A percentile compares a stretch with the other conserved stretches of the same genome.
phyloP scores from a whole-genome alignment of 2,329 filamentous ascomycete genomes.

The Diplocarpon mali region DNA sequence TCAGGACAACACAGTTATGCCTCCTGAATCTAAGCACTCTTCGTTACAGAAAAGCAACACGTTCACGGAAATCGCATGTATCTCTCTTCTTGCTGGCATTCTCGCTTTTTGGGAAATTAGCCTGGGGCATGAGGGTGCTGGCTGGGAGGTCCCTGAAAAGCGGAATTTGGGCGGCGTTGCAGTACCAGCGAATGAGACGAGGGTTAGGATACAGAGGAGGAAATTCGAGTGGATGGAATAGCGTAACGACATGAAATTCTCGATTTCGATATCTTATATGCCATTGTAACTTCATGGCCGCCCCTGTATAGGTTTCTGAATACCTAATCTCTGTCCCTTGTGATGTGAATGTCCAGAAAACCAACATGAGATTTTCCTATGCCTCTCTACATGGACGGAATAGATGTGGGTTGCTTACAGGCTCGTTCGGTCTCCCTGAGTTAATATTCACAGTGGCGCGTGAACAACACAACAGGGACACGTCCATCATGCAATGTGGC shows the following conservation, averaged over 20 bases:
- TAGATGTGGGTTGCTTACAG: no score
- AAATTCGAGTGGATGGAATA: conserved; percentile 16
- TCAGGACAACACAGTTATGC: conserved; percentile 20
- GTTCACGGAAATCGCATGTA: background rate
- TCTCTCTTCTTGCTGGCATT: conserved; percentile 2
- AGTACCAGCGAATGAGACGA: conserved; percentile 39
- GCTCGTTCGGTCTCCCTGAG: no score
- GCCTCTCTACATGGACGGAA: no score
- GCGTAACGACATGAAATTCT: background rate
- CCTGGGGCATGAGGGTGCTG: conserved; percentile 2
- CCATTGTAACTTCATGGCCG: no score
- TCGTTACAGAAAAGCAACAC: background rate
- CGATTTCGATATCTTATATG: no score
- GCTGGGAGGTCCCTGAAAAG: conserved; percentile 40
- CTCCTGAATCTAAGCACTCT: background rate
- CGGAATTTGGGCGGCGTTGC: conserved; percentile 38
- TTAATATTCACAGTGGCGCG: no score
- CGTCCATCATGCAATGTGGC: no score
- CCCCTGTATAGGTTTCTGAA: no score
- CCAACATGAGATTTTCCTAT: no score
- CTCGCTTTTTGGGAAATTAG: conserved; percentile 2
- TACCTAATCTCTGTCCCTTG: no score
- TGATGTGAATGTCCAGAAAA: no score
- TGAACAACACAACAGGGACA: no score
- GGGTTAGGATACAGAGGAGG: conserved; percentile 40